A percentile compares a stretch with the other conserved stretches of the same genome.
These are phyloP conservation scores for Colletotrichum chlorophyti DNA, from an alignment of 2,329 filamentous ascomycete species.

Conservation along the genomic window DNA sequence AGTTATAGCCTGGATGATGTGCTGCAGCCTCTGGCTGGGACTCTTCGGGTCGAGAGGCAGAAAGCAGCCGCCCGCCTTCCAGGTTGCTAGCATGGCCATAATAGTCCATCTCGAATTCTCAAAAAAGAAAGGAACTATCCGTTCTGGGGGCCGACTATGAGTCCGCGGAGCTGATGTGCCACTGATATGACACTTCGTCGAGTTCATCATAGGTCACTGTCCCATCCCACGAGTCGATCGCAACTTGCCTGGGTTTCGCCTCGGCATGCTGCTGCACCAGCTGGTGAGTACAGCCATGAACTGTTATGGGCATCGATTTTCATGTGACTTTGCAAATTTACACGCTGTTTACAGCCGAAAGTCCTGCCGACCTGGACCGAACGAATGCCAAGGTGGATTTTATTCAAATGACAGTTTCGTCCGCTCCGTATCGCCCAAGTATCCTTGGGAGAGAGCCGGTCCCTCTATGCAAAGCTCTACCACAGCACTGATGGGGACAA, in stretches of 20 bases:
- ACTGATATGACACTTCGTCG: slow-evolving; percentile 21
- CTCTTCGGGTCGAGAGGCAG: slow-evolving; percentile 17
- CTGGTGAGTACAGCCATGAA: slow-evolving; percentile 6
- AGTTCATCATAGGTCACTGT: slow-evolving; percentile 28
- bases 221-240: slow-evolving; percentile 21
- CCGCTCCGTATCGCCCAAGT: slow-evolving; percentile 30
- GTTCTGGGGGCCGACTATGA: slow-evolving; percentile 30
- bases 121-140: slow-evolving; percentile 14
- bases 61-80: slow-evolving; percentile 13
- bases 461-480: slow-evolving; percentile 24
- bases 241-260: background rate
- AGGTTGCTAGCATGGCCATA: slow-evolving; percentile 17
- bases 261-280: slow-evolving; percentile 6
- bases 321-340: background rate
- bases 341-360: background rate
- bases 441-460: slow-evolving; percentile 13
- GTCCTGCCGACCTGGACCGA: background rate
- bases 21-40: slow-evolving; percentile 5
- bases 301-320: no score
- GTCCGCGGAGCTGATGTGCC: slow-evolving; percentile 19
- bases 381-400: background rate
- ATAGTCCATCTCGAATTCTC: slow-evolving; percentile 18
- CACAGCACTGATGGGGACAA: slow-evolving; percentile 36
- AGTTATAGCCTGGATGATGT: background rate
- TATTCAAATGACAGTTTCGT: slow-evolving; percentile 30